Evolutionary conservation across 192 early-diverging fungal species (phyloP).

Genomic region (Linderina pennispora): DNA sequence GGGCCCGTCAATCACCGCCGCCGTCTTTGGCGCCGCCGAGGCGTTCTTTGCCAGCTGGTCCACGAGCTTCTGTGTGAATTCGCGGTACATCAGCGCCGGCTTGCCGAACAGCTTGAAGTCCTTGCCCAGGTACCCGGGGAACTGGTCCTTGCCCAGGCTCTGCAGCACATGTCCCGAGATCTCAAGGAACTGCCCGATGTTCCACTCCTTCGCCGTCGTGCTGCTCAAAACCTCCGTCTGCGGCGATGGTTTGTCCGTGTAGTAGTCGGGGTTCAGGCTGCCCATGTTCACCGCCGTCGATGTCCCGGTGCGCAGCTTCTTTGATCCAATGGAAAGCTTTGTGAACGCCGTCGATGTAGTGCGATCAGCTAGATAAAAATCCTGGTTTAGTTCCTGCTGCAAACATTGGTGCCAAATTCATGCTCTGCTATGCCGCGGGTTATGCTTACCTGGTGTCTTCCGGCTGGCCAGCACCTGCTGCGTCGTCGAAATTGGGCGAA

Average conservation of each 20-base stretch:
- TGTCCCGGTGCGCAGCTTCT: constrained; percentile 19
- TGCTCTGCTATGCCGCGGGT: not conserved
- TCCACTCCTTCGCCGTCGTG: constrained; percentile 10
- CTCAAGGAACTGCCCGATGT: constrained; percentile 22
- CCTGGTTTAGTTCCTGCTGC: no score
- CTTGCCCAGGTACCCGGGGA: constrained; percentile 21
- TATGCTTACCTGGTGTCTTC: constrained; percentile 6
- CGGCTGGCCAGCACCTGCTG: not conserved
- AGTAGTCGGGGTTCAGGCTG: constrained; percentile 31
- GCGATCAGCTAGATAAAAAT: constrained; percentile 35
- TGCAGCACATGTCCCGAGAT: constrained; percentile 14
- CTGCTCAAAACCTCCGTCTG: constrained; percentile 7
- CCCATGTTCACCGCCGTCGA: constrained; percentile 28
- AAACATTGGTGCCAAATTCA: not conserved
- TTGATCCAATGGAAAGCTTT: constrained; percentile 10
- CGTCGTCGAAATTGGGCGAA: constrained; percentile 8
- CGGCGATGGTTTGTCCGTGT: constrained; percentile 3
- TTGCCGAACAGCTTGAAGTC: constrained; percentile 41
- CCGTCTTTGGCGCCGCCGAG: constrained; percentile 11
- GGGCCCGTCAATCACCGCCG: constrained; percentile 28
- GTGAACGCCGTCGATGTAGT: constrained; percentile 33
- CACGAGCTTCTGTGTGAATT: constrained; percentile 21
- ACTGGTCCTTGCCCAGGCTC: constrained; percentile 17
- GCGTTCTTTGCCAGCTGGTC: constrained; percentile 9
- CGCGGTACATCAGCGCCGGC: constrained; percentile 39